These are phyloP conservation scores for Xerocomus nothofagi DNA, from an alignment of 1,284 basidiomycete species.

Conservation along the genomic window DNA sequence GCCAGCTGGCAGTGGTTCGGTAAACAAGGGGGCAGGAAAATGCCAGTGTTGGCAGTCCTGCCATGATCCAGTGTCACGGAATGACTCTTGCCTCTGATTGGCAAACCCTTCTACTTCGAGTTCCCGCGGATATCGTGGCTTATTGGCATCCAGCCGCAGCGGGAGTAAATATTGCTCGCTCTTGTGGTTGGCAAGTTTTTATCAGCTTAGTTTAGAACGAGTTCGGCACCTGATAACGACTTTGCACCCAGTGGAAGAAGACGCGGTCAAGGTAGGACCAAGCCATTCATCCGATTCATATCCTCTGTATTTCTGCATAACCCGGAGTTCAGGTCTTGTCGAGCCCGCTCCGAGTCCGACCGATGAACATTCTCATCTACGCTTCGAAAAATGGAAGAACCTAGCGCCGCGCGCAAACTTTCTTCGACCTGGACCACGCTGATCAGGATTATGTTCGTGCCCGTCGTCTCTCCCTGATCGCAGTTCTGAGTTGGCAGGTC, in stretches of 20 bases:
- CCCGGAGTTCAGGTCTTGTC: not conserved
- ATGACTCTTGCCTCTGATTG: not conserved
- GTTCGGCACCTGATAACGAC: not conserved
- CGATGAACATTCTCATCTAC: not conserved
- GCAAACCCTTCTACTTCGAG: not conserved
- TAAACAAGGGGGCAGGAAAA: not conserved
- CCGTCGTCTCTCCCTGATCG: conserved; percentile 1
- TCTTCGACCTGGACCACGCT: not conserved
- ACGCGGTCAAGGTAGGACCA: not conserved
- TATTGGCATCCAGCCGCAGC: not conserved
- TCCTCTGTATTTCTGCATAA: not conserved
- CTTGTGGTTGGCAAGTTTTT: not conserved
- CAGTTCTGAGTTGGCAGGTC: not conserved
- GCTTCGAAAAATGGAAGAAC: not conserved
- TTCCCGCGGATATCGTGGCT: not conserved
- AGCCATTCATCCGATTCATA: not conserved
- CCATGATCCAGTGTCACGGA: not conserved
- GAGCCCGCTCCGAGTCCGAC: not conserved
- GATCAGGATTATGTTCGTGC: not conserved
- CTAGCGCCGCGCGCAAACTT: too few relatives aligned
- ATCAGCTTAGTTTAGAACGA: not conserved
- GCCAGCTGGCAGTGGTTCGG: conserved; percentile 20
- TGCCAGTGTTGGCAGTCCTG: not conserved
- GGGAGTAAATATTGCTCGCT: not conserved
- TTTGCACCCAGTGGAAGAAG: not conserved